phyloP scores from a whole-genome alignment of 257 asterid species.

The Rauvolfia tetraphylla region DNA sequence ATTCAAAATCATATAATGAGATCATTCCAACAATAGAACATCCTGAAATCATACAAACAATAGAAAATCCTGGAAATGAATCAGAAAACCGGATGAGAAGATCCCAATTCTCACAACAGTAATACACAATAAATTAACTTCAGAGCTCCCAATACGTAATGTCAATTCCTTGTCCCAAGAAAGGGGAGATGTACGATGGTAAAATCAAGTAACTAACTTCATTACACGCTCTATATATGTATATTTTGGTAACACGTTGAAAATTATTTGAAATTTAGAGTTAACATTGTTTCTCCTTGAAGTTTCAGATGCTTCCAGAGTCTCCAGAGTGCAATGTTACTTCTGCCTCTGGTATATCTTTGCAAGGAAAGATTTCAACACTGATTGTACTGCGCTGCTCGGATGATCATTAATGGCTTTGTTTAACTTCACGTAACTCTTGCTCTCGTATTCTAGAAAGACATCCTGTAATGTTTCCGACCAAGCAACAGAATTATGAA shows the following conservation, averaged over 20 bases:
- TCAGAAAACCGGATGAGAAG: neutral
- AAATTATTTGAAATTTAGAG: neutral
- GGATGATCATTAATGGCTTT: constrained; percentile 33
- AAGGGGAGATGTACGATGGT: neutral
- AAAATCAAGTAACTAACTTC: neutral
- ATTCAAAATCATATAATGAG: too few relatives aligned
- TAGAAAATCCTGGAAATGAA: neutral
- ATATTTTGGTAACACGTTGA: neutral
- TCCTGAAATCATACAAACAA: too few relatives aligned
- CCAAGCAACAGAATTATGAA: neutral
- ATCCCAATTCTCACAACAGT: neutral
- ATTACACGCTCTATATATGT: too few relatives aligned
- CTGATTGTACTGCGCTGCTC: constrained; percentile 35
- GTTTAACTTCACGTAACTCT: constrained; percentile 30
- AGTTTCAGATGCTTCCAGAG: neutral
- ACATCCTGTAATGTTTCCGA: constrained; percentile 19
- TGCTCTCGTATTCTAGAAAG: constrained; percentile 31
- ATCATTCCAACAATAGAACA: too few relatives aligned
- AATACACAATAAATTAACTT: neutral
- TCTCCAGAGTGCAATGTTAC: constrained; percentile 5
- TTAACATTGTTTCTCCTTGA: neutral
- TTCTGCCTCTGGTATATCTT: constrained; percentile 46
- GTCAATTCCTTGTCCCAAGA: too few relatives aligned
- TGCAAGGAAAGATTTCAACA: constrained; percentile 30
- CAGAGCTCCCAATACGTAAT: neutral